Evolutionary conservation across 192 early-diverging fungal genomes (phyloP), one percentile per base, ranked within the genome.

Genomic region (Backusella circina): DNA sequence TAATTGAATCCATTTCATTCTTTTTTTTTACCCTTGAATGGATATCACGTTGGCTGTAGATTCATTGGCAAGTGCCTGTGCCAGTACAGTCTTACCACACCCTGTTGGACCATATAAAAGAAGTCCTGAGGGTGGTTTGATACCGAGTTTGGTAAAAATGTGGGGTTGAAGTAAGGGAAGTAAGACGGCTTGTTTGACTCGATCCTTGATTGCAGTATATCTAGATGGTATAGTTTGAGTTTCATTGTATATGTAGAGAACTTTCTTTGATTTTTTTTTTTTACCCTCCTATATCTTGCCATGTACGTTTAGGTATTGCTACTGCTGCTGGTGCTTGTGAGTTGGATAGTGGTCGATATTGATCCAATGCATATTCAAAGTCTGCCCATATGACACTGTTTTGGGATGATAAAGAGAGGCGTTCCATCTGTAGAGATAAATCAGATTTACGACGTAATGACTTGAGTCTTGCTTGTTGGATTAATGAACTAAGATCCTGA

Each of bases 71-170:
- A 97, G 78, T 8, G 95, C 93, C 70, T 92, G 89, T 1, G 93
- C 93, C 41, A 99, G 73, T 21, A 89, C 76, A 0, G 96, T 95
- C 75, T 99, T 99, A 44, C 97, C 97, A 75, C 96, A 98, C 89
- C 94, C 97, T 23, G 95, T 88, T 6, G 97, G 95, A 0, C 97
- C 97, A 72, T 97, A 93, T 4, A 99, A 85, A 36, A 99, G 77
- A n/a, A 99, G 75, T 5, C 97, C 97, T 12, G 90, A 84, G 0
- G 95, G 92, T 6, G 95, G 91, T 18, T 77, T 79, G 3, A 95
- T 84, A 0, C 96, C 96, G 35, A 97, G 83, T 7, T 77, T 78
- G 28, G 73, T 76, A 76, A 85, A 91, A 0, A 81, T 78, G 47
- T 92, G 82, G 21, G 88, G 80, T 15, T 86, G 79, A 44, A 89